Percentiles rank a stretch among this genome's conserved stretches.
Conservation (phyloP, 352 stramenopile genomes). For the Globisporangium heterothallicum region DNA sequence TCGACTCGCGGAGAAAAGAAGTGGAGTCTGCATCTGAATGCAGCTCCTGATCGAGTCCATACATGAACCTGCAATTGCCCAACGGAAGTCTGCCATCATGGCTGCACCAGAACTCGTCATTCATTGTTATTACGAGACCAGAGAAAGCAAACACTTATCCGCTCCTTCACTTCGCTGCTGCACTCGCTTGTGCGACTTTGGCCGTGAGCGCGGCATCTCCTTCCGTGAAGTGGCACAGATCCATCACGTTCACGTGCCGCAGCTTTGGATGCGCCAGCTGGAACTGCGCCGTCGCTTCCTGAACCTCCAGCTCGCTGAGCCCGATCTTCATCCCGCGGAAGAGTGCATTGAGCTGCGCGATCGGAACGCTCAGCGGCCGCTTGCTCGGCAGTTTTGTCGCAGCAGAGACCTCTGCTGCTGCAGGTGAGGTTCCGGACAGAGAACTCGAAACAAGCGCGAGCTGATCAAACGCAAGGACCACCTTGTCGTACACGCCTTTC, state of each 20-base stretch:
- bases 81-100: too few relatives aligned
- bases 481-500: constrained; percentile 40
- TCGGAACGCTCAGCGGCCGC: constrained; percentile 30
- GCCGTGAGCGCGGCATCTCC: constrained; percentile 20
- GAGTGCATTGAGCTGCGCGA: constrained; percentile 35
- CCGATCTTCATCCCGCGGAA: constrained; percentile 30
- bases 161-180: not conserved
- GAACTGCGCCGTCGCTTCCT: constrained; percentile 25
- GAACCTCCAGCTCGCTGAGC: constrained; percentile 26
- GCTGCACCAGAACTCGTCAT: too few relatives aligned
- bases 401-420: constrained; percentile 18
- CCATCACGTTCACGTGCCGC: constrained; percentile 56
- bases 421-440: constrained; percentile 3
- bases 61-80: too few relatives aligned
- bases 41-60: too few relatives aligned
- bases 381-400: constrained; percentile 6
- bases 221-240: constrained; percentile 51
- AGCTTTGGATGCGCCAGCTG: constrained; percentile 27
- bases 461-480: constrained; percentile 36
- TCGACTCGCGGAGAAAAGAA: too few relatives aligned
- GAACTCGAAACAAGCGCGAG: constrained; percentile 10
- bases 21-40: too few relatives aligned
- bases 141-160: too few relatives aligned
- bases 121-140: too few relatives aligned
- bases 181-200: constrained; percentile 8